phyloP scores from a whole-genome alignment of 352 stramenopile genomes.

The Phytophthora syringae region DNA sequence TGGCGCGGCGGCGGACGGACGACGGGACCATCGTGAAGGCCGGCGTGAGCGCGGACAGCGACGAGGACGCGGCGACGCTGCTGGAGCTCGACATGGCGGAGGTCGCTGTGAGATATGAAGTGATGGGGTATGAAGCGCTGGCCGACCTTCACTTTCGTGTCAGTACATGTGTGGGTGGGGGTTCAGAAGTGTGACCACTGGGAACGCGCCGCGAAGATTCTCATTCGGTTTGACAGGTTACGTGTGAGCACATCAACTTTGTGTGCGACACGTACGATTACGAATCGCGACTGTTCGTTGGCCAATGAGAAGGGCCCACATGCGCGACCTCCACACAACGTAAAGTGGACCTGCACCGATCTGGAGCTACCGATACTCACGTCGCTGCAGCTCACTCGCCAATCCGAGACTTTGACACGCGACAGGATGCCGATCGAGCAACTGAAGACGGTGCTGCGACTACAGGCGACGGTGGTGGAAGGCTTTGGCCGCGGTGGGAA shows the following conservation, averaged over 20 bases:
- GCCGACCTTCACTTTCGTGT: background rate
- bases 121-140: background rate
- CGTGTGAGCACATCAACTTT: background rate
- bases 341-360: background rate
- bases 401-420: background rate
- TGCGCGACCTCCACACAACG: background rate
- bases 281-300: background rate
- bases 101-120: background rate
- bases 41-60: constrained; percentile 19
- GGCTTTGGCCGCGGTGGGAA: constrained; percentile 96
- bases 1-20: constrained; percentile 30
- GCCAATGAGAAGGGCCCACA: background rate
- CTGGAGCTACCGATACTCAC: too few species aligned
- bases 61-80: constrained; percentile 23
- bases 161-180: background rate
- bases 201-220: background rate
- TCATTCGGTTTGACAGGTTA: background rate
- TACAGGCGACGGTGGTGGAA: constrained; percentile 91
- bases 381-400: constrained; percentile 7
- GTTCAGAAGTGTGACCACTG: background rate
- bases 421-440: constrained; percentile 57
- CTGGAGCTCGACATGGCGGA: constrained; percentile 20
- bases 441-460: constrained; percentile 67
- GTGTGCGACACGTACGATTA: background rate
- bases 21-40: constrained; percentile 41